Base-by-base conservation (phyloP, 768 basidiomycete species). In the Hypsizygus marmoreus region DNA sequence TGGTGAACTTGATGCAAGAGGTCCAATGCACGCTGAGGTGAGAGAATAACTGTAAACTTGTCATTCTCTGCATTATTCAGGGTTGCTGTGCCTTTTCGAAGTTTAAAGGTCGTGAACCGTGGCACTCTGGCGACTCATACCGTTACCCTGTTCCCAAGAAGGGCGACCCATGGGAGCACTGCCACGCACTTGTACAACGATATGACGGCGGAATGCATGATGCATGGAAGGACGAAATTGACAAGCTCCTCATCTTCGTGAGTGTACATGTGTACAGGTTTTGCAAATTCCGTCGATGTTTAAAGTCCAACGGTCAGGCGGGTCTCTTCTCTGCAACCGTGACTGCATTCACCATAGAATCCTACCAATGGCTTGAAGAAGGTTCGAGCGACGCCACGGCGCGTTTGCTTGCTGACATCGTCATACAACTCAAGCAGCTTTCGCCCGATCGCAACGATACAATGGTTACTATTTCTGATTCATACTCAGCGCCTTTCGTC, bases 191-290 rank as follows among this genome's bases (percentile, higher is more conserved):
- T 2, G 51, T 52, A 7, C 36, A 50, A 9, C 46, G 52, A 19
- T 51, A 53, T 39, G 62, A 63, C 35, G 44, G 58, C 16, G 56
- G 53, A 13, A 55, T 52, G 53, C 49, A 53, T 26, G 40, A 48
- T 10, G 53, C 47, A 11, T 61, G 60, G 60, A 53, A 57, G 39
- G 60, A 59, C 24, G 58, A 61, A 30, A 41, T 60, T 9, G 56
- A 60, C 31, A 58, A 51, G 8, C 42, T 60, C 28, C 38, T 60
- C 13, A 56, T 62, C 13, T 58, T 62, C 40, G 60, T 62, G 19
- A 30, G 58, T 45, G 47, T 59, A 37, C n/a, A n/a, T n/a, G n/a
- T n/a, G n/a, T n/a, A 52, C 54, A 14, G 22, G 50, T 42, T 19
- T 35, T 8, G 17, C 8, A 20, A 20, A 28, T 23, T 23, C 19